These are phyloP conservation scores for Fraxinus ornus DNA, from an alignment of 305 asterid species.

Conservation along the genomic window DNA sequence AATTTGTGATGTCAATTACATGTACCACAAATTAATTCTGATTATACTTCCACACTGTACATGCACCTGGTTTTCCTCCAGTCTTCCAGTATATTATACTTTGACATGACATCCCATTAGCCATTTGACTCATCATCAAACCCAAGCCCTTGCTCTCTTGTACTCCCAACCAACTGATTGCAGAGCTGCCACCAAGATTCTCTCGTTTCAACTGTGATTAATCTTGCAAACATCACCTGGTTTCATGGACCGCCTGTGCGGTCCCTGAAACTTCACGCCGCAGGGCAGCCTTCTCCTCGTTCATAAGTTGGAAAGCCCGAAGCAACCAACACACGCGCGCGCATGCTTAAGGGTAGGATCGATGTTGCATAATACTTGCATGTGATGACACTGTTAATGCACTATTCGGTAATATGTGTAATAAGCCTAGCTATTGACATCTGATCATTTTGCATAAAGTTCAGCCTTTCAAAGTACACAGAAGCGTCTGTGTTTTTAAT, in stretches of 20 bases:
- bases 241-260: neutral
- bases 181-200: conserved; percentile 21
- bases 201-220: neutral
- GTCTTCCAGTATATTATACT: conserved; percentile 12
- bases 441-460: neutral
- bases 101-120: conserved; percentile 28
- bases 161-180: conserved; percentile 11
- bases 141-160: neutral
- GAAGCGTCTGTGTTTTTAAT: neutral
- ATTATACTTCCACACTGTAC: neutral
- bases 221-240: neutral
- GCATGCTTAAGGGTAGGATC: neutral
- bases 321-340: neutral
- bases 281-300: neutral
- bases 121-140: conserved; percentile 14
- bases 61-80: neutral
- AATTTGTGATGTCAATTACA: neutral
- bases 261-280: neutral
- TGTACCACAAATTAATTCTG: conserved; percentile 5
- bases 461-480: neutral
- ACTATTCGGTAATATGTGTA: neutral
- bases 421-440: neutral
- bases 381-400: neutral
- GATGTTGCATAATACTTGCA: neutral
- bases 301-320: neutral